phyloP scores from a whole-genome alignment of 148 eudicot genomes.

The Limonium bicolor region DNA sequence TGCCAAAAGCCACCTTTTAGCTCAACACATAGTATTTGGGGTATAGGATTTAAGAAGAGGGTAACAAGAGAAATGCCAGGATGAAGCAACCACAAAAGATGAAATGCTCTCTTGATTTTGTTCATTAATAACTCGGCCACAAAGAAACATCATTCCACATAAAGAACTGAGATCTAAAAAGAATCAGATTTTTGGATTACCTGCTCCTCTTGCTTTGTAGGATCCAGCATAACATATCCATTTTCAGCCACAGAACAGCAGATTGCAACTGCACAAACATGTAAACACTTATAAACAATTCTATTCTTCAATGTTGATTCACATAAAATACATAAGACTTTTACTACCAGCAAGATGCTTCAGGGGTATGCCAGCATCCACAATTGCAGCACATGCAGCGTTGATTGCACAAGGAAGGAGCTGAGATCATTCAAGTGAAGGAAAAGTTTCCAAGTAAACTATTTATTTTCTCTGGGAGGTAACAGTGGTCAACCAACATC shows the following conservation, averaged over 20 bases:
- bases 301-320: not conserved
- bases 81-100: slow-evolving; percentile 5
- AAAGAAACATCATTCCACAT: not conserved
- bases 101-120: too few relatives aligned
- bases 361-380: slow-evolving; percentile 84
- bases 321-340: not conserved
- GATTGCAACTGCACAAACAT: slow-evolving; percentile 62
- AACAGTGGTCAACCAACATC: too few relatives aligned
- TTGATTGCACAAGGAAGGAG: slow-evolving; percentile 94
- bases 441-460: slow-evolving; percentile 9
- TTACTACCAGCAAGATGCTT: slow-evolving; percentile 86
- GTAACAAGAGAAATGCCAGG: too few relatives aligned
- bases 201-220: slow-evolving; percentile 82
- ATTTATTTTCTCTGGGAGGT: too few relatives aligned
- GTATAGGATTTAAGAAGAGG: too few relatives aligned
- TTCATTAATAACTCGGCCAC: too few relatives aligned
- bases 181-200: slow-evolving; percentile 13
- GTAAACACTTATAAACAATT: slow-evolving; percentile 1
- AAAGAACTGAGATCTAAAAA: not conserved
- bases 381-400: slow-evolving; percentile 92
- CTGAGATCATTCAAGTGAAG: slow-evolving; percentile 43
- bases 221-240: slow-evolving; percentile 60
- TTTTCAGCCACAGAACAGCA: slow-evolving; percentile 57
- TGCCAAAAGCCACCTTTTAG: too few relatives aligned
- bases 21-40: too few relatives aligned